A percentile compares a stretch with the other conserved stretches of the same genome.
Evolutionary conservation across 257 asterid genomes (phyloP).

Genomic region (Solanum gracilifrons): DNA sequence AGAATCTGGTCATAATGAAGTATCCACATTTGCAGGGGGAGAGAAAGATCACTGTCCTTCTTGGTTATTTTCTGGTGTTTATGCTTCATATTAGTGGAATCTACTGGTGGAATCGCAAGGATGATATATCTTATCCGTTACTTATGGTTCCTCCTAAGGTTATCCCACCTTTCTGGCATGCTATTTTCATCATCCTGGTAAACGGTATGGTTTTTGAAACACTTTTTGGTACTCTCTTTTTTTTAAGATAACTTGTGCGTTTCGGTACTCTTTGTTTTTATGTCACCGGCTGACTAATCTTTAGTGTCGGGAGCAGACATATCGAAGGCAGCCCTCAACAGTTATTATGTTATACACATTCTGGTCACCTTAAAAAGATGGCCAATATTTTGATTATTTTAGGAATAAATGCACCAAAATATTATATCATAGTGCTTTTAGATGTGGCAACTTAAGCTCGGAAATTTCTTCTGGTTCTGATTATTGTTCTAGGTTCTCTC

Average conservation of each 20-base stretch:
- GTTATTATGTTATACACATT: neutral
- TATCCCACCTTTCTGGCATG: slow-evolving; percentile 93
- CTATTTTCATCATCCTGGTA: slow-evolving; percentile 61
- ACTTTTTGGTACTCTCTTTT: neutral
- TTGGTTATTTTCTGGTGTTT: slow-evolving; percentile 43
- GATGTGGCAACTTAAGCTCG: neutral
- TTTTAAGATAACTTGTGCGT: neutral
- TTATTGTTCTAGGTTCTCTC: neutral
- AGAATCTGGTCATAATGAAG: neutral
- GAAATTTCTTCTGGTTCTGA: neutral
- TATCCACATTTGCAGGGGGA: slow-evolving; percentile 60
- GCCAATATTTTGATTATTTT: neutral
- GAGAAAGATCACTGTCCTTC: slow-evolving; percentile 57
- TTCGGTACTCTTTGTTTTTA: neutral
- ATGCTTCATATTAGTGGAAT: slow-evolving; percentile 54
- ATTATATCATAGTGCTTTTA: neutral
- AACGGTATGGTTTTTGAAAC: slow-evolving; percentile 45
- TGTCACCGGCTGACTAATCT: neutral
- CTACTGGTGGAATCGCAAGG: slow-evolving; percentile 76
- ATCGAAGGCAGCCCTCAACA: neutral
- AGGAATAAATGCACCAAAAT: neutral
- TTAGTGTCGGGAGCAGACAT: neutral
- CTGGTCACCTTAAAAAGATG: neutral
- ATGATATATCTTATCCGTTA: slow-evolving; percentile 55
- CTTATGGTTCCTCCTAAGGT: slow-evolving; percentile 77